Conservation (phyloP, 306 rosid species). For the Lathyrus sativus region DNA sequence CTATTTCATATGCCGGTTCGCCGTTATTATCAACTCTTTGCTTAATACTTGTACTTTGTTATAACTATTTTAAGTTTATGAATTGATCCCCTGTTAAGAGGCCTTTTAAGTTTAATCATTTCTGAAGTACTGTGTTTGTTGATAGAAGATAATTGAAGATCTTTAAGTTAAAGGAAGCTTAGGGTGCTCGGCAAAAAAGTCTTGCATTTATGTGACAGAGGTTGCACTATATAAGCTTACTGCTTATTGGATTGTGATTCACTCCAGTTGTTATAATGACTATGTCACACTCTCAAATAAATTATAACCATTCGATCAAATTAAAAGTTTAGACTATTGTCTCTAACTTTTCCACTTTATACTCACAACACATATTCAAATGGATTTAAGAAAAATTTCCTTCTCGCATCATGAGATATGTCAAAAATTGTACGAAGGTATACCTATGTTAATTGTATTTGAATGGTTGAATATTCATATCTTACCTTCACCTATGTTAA, state of each 20-base stretch:
- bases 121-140: background rate
- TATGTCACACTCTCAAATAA: too few relatives aligned
- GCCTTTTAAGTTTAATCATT: background rate
- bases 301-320: too few relatives aligned
- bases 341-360: too few relatives aligned
- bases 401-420: too few relatives aligned
- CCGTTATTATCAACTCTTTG: background rate
- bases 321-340: too few relatives aligned
- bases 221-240: background rate
- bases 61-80: background rate
- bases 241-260: background rate
- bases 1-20: conserved; percentile 11
- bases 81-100: background rate
- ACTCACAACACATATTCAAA: too few relatives aligned
- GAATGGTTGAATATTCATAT: too few relatives aligned
- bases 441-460: too few relatives aligned
- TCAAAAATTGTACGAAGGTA: too few relatives aligned
- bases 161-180: background rate
- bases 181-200: background rate
- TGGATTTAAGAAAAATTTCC: too few relatives aligned
- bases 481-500: too few relatives aligned
- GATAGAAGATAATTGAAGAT: background rate
- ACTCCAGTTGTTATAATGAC: too few relatives aligned
- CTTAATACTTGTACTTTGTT: conserved; percentile 13
- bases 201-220: background rate